Evolutionary conservation across 2,329 filamentous ascomycete genomes (phyloP).

Genomic region (Talaromyces amestolkiae): DNA sequence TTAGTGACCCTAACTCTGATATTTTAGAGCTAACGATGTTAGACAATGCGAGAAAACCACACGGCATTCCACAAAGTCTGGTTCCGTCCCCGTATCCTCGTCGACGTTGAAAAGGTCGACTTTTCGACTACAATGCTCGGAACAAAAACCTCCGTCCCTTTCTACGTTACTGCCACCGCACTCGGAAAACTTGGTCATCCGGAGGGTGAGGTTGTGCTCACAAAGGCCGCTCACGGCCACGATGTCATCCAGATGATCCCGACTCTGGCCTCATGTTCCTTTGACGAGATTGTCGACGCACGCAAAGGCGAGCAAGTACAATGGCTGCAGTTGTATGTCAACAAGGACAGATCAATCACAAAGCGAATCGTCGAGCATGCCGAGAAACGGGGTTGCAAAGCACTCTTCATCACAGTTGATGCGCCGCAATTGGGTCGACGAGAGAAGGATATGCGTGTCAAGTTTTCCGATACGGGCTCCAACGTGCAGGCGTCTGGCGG

Average conservation of each 20-base stretch:
- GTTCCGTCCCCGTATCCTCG: slow-evolving; percentile 87
- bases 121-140: slow-evolving; percentile 92
- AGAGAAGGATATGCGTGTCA: slow-evolving; percentile 96
- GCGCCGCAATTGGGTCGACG: slow-evolving; percentile 90
- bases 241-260: slow-evolving; percentile 98
- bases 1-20: too few relatives aligned
- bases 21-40: neutral
- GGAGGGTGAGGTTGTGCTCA: slow-evolving; percentile 90
- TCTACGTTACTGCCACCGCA: slow-evolving; percentile 95
- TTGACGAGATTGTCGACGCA: slow-evolving; percentile 94
- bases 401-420: slow-evolving; percentile 96
- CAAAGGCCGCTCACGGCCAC: slow-evolving; percentile 77
- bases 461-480: slow-evolving; percentile 80
- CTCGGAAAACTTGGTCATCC: slow-evolving; percentile 91
- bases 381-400: slow-evolving; percentile 87
- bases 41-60: slow-evolving; percentile 96
- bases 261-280: slow-evolving; percentile 91
- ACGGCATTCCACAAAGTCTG: slow-evolving; percentile 93
- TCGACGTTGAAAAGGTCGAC: slow-evolving; percentile 86
- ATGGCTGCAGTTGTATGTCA: slow-evolving; percentile 97
- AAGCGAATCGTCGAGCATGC: slow-evolving; percentile 87
- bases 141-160: slow-evolving; percentile 76
- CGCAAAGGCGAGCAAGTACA: slow-evolving; percentile 76
- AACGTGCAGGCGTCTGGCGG: slow-evolving; percentile 73
- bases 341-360: slow-evolving; percentile 90